These are phyloP conservation scores for Leccinum pallidistipes DNA, from an alignment of 1,284 basidiomycete genomes.

Conservation along the genomic window DNA sequence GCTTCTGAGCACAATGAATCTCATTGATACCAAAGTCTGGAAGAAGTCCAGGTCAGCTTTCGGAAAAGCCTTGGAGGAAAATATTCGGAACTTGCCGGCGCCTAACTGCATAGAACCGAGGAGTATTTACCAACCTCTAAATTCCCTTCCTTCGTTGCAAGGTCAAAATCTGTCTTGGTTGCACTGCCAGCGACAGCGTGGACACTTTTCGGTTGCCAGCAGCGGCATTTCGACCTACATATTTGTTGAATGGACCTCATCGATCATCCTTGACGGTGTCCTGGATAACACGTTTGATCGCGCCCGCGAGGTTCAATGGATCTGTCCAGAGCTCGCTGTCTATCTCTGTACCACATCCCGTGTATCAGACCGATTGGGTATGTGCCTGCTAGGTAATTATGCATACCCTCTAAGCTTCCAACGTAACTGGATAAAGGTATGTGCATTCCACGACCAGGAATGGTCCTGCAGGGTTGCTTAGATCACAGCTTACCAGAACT, in stretches of 20 bases:
- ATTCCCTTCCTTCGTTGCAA: constrained; percentile 25
- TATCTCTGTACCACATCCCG: constrained; percentile 21
- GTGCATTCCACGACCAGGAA: constrained; percentile 7
- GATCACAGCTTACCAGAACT: constrained; percentile 16
- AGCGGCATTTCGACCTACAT: constrained; percentile 15
- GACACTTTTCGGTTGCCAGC: constrained; percentile 7
- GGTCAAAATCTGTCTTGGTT: constrained; percentile 20
- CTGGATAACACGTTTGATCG: constrained; percentile 13
- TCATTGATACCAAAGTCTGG: constrained; percentile 26
- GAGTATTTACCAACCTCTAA: constrained; percentile 13
- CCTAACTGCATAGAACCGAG: constrained; percentile 19
- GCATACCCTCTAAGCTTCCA: constrained; percentile 1
- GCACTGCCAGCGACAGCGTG: constrained; percentile 6
- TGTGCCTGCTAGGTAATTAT: constrained; percentile 4
- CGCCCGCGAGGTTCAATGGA: constrained; percentile 18
- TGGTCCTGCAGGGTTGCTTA: constrained; percentile 8
- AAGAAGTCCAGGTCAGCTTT: constrained; percentile 23
- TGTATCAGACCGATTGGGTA: constrained; percentile 5
- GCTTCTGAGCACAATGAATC: constrained; percentile 32
- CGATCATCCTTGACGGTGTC: constrained; percentile 10
- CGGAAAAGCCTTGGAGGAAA: constrained; percentile 11
- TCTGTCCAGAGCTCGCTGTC: constrained; percentile 19
- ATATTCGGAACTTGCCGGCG: constrained; percentile 29
- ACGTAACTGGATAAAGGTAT: constrained; percentile 1
- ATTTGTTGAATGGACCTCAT: constrained; percentile 4